Evolutionary conservation across 257 asterid species (phyloP).

Genomic region (Gentiana dahurica): DNA sequence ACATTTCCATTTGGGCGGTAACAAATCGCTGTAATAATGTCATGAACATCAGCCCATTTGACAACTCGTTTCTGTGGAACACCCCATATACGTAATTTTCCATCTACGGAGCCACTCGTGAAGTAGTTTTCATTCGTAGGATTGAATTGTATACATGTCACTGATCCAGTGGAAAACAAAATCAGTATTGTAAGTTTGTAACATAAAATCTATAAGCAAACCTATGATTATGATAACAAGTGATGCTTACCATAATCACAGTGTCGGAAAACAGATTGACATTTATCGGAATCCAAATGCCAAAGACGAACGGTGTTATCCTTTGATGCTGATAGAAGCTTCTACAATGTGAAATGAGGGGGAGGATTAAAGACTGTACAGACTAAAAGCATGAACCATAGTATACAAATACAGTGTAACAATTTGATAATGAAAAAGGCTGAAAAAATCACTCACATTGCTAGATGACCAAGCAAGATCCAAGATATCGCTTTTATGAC

Average conservation of each 20-base stretch:
- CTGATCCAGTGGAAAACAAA: constrained; percentile 27
- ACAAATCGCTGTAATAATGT: constrained; percentile 56
- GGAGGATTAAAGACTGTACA: background rate
- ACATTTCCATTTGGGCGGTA: constrained; percentile 79
- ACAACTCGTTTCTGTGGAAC: constrained; percentile 42
- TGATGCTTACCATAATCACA: constrained; percentile 46
- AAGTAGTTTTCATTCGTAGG: constrained; percentile 63
- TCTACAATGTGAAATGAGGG: constrained; percentile 32
- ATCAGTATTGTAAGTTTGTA: background rate
- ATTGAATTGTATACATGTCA: constrained; percentile 76
- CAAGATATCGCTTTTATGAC: constrained; percentile 46
- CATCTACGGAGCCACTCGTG: constrained; percentile 76
- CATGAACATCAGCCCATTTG: constrained; percentile 52
- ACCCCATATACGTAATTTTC: constrained; percentile 80
- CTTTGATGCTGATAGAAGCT: constrained; percentile 61
- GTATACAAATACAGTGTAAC: too few species aligned
- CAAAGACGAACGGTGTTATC: constrained; percentile 73
- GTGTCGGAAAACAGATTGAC: constrained; percentile 61
- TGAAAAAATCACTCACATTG: constrained; percentile 36
- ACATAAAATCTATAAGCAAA: background rate
- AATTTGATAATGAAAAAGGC: background rate
- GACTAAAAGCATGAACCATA: background rate
- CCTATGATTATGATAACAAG: background rate
- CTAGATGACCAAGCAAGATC: constrained; percentile 86
- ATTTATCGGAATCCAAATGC: constrained; percentile 44